Conservation (phyloP, 202 grass and related monocot species). For the Thinopyrum obtusiflorum region DNA sequence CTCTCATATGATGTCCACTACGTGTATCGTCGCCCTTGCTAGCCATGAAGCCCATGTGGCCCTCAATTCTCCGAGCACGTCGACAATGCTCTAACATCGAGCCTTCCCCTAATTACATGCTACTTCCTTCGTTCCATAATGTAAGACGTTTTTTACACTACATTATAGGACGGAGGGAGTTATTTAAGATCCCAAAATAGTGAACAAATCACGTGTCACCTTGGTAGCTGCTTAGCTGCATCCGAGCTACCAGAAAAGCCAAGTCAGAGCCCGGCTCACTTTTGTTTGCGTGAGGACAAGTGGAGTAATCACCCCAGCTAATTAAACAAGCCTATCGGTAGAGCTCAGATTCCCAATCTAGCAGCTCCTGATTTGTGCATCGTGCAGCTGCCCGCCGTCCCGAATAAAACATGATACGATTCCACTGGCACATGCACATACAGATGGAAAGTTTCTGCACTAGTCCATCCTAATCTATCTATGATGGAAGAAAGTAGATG, state of each 20-base stretch:
- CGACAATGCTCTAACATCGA: too few relatives aligned
- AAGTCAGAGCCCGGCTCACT: not conserved
- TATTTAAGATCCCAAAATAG: too few relatives aligned
- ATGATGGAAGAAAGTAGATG: too few relatives aligned
- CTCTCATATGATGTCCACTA: too few relatives aligned
- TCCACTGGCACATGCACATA: not conserved
- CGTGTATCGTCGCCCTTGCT: too few relatives aligned
- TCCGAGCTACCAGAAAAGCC: slow-evolving; percentile 7
- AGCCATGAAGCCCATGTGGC: too few relatives aligned
- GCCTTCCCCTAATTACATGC: too few relatives aligned
- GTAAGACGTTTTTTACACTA: too few relatives aligned
- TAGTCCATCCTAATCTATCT: not conserved
- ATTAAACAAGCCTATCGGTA: slow-evolving; percentile 27
- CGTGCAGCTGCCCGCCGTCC: not conserved
- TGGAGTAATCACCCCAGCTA: not conserved
- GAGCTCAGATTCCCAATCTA: slow-evolving; percentile 32
- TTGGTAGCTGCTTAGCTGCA: not conserved
- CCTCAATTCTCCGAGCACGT: too few relatives aligned
- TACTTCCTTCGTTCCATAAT: too few relatives aligned
- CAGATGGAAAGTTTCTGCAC: slow-evolving; percentile 25
- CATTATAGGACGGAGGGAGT: too few relatives aligned
- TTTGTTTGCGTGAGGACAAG: slow-evolving; percentile 23
- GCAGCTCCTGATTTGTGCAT: slow-evolving; percentile 19
- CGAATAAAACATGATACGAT: slow-evolving; percentile 5
- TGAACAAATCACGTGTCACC: too few relatives aligned